phyloP scores from a whole-genome alignment of 169 alveolate species.

The Cryptosporidium sp. region DNA sequence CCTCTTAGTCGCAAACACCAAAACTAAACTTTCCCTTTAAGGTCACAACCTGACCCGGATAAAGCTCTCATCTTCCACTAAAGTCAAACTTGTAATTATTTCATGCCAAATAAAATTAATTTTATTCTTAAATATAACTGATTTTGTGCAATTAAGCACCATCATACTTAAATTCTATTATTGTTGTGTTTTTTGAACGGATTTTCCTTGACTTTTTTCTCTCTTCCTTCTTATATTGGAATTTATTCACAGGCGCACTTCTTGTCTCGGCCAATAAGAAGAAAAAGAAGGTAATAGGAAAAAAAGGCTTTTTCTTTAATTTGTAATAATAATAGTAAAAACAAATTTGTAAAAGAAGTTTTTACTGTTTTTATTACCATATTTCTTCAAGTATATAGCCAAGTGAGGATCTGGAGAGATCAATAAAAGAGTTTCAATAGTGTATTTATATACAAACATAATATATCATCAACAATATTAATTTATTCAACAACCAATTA shows the following conservation, averaged over 20 bases:
- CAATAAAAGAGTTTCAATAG: no score
- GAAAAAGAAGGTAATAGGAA: neutral
- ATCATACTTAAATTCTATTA: no score
- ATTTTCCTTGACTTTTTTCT: no score
- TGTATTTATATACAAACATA: no score
- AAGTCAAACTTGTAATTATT: neutral
- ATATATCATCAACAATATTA: neutral
- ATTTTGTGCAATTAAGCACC: no score
- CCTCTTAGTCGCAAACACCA: no score
- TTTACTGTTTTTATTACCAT: neutral
- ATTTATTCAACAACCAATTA: neutral
- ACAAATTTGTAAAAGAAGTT: neutral
- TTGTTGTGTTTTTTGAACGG: no score
- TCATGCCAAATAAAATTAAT: neutral
- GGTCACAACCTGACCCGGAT: neutral
- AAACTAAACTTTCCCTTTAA: neutral
- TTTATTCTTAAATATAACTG: no score
- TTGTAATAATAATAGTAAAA: neutral
- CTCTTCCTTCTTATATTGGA: neutral
- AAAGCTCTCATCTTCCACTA: no score
- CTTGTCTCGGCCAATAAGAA: conserved; percentile 1
- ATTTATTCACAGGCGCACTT: neutral
- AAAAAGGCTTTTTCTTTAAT: neutral
- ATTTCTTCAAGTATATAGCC: neutral
- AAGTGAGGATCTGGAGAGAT: neutral